phyloP scores from a whole-genome alignment of 2,329 filamentous ascomycete genomes.

The Sarocladium brachiariae region DNA sequence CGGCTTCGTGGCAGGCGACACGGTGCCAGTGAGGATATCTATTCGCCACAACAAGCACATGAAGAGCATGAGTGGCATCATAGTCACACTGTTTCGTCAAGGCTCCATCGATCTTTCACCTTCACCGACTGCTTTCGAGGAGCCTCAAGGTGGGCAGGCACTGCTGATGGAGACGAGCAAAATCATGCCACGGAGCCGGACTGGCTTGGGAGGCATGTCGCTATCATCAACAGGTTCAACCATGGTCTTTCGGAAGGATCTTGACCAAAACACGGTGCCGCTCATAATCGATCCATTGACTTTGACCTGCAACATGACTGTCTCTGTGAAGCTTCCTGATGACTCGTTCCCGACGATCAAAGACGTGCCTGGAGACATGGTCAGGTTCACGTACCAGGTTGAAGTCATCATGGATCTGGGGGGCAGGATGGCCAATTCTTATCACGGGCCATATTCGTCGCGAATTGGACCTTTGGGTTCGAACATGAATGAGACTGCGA shows the following conservation, averaged over 20 bases:
- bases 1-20: constrained; percentile 80
- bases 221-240: constrained; percentile 79
- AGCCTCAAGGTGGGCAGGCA: neutral
- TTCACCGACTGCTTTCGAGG: constrained; percentile 31
- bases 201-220: constrained; percentile 78
- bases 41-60: constrained; percentile 85
- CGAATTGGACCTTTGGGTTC: constrained; percentile 30
- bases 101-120: constrained; percentile 79
- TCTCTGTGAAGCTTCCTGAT: constrained; percentile 79
- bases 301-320: constrained; percentile 71
- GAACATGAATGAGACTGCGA: constrained; percentile 20
- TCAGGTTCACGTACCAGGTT: constrained; percentile 88
- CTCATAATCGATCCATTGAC: constrained; percentile 79
- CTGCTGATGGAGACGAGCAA: constrained; percentile 48
- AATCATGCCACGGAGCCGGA: constrained; percentile 79
- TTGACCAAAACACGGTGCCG: constrained; percentile 82
- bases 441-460: constrained; percentile 56
- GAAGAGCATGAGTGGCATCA: constrained; percentile 86
- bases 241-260: constrained; percentile 91
- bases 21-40: constrained; percentile 69
- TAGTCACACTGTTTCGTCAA: constrained; percentile 86
- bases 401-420: constrained; percentile 91
- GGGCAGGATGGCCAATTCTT: constrained; percentile 70
- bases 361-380: constrained; percentile 85
- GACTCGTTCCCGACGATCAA: constrained; percentile 89